Evolutionary conservation across 306 rosid species (phyloP).

Genomic region (Corylus americana): DNA sequence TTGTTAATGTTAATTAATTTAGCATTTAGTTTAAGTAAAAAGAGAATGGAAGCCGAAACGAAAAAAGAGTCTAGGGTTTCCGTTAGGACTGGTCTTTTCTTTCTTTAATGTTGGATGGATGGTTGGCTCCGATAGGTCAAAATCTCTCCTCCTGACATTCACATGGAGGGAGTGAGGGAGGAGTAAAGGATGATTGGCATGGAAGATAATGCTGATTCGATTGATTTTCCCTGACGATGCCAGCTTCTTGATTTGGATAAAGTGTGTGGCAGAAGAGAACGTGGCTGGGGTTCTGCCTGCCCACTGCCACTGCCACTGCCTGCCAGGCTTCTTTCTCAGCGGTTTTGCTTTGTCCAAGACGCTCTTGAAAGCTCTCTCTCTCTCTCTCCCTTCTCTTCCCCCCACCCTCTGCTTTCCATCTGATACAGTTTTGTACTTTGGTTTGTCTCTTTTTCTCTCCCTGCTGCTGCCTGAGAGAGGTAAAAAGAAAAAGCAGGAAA

Average conservation of each 20-base stretch:
- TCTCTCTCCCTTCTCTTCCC: conserved; percentile 16
- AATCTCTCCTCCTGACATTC: not conserved
- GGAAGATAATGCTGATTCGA: conserved; percentile 25
- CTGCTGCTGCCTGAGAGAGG: not conserved
- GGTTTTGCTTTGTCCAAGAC: conserved; percentile 23
- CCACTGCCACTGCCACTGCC: not conserved
- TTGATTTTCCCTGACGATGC: conserved; percentile 1
- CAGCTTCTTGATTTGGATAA: conserved; percentile 41
- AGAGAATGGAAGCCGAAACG: not conserved
- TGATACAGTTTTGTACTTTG: conserved; percentile 44
- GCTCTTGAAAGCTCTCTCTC: conserved; percentile 4
- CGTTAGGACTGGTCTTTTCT: not conserved
- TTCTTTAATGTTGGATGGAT: not conserved
- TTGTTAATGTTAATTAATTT: not conserved
- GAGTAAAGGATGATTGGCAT: not conserved
- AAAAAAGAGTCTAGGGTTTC: not conserved
- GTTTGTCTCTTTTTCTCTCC: conserved; percentile 40
- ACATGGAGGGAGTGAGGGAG: too few species aligned
- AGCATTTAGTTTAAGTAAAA: not conserved
- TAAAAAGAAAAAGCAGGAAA: conserved; percentile 29
- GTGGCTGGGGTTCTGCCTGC: conserved; percentile 54
- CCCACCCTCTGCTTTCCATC: conserved; percentile 14
- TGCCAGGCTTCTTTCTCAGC: conserved; percentile 28
- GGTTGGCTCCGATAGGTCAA: not conserved
- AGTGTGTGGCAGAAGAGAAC: conserved; percentile 51